Conservation (phyloP, 169 alveolate genomes). For the Perkinsus chesapeaki region DNA sequence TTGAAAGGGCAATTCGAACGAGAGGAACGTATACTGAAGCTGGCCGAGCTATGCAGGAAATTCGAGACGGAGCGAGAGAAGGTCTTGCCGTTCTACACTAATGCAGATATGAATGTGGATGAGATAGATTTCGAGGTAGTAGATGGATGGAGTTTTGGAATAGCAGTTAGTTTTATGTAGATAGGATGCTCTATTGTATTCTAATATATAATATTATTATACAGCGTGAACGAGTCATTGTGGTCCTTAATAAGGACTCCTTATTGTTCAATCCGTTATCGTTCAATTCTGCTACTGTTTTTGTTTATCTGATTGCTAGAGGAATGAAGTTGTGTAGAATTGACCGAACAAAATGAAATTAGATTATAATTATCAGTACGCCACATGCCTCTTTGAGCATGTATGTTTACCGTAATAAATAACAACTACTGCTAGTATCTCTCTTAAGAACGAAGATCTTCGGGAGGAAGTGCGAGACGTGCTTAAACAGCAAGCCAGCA, state of each 20-base stretch:
- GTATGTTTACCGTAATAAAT: no score
- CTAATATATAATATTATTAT: background rate
- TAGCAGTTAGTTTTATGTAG: slow-evolving; percentile 18
- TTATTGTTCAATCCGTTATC: no score
- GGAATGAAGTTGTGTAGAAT: no score
- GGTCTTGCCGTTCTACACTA: slow-evolving; percentile 73
- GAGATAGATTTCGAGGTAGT: slow-evolving; percentile 50
- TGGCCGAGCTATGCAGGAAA: slow-evolving; percentile 74
- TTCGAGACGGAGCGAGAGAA: slow-evolving; percentile 84
- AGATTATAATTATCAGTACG: no score
- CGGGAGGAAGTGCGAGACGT: slow-evolving; percentile 25
- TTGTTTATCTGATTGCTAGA: no score
- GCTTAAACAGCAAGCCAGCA: background rate
- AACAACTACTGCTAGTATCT: no score
- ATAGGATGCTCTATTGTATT: background rate
- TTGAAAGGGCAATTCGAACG: slow-evolving; percentile 56
- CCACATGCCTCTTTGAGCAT: no score
- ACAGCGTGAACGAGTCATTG: background rate
- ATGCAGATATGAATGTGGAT: slow-evolving; percentile 47
- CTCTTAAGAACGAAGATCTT: background rate
- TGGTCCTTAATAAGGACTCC: no score
- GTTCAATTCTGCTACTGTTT: no score
- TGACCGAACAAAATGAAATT: no score
- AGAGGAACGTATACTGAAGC: slow-evolving; percentile 46
- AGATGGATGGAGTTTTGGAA: slow-evolving; percentile 20